phyloP scores from a whole-genome alignment of 768 basidiomycete genomes.

The Rhodotorula sphaerocarpa region DNA sequence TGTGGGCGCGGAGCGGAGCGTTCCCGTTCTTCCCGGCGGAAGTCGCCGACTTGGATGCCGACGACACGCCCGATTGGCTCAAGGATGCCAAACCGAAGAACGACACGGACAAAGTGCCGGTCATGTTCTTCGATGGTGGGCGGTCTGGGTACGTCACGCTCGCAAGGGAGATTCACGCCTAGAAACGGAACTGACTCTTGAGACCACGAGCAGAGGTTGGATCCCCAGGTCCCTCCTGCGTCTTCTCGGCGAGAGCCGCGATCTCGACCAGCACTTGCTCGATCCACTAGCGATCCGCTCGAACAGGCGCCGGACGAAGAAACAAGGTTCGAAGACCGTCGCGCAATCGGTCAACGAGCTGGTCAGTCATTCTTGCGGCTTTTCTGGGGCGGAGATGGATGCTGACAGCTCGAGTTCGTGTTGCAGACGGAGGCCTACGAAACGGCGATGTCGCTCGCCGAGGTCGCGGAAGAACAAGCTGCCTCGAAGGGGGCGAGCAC shows the following conservation, averaged over 20 bases:
- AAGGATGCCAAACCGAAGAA: not conserved
- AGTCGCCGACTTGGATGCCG: slow-evolving; percentile 7
- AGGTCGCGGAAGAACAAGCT: not conserved
- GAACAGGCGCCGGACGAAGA: not conserved
- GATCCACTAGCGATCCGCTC: not conserved
- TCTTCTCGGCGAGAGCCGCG: not conserved
- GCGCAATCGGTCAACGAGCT: not conserved
- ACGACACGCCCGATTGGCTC: not conserved
- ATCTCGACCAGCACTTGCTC: not conserved
- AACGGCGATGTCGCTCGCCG: not conserved
- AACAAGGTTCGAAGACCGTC: not conserved
- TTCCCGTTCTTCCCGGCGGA: slow-evolving; percentile 8
- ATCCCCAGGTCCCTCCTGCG: not conserved
- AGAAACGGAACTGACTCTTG: not conserved
- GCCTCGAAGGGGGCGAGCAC: no score
- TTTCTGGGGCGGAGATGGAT: no score
- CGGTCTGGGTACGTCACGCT: slow-evolving; percentile 4
- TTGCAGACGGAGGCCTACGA: not conserved
- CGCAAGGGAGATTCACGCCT: not conserved
- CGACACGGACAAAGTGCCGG: not conserved
- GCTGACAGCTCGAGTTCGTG: not conserved
- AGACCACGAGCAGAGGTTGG: not conserved
- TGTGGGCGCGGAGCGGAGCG: slow-evolving; percentile 1
- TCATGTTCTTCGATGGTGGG: slow-evolving; percentile 12
- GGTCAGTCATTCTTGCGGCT: not conserved